These are phyloP conservation scores for Taxawa tesnikishii DNA, from an alignment of 2,329 filamentous ascomycete species.

Conservation along the genomic window DNA sequence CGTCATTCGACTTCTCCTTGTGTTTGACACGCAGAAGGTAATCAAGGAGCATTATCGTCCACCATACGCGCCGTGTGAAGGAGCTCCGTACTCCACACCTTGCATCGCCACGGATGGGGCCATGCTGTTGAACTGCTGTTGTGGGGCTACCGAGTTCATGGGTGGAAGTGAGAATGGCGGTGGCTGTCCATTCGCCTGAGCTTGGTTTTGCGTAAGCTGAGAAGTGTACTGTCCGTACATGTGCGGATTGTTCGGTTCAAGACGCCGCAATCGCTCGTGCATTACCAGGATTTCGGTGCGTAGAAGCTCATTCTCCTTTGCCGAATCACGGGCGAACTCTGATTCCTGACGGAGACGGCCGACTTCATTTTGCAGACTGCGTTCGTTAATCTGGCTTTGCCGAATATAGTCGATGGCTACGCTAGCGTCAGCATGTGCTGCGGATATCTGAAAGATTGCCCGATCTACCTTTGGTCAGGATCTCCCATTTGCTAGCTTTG, in stretches of 20 bases:
- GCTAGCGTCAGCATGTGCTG: background rate
- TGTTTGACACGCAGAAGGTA: too few species aligned
- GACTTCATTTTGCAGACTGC: slow-evolving; percentile 25
- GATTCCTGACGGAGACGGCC: slow-evolving; percentile 30
- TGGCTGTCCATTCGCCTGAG: slow-evolving; percentile 14
- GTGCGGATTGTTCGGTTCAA: slow-evolving; percentile 33
- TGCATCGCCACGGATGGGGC: slow-evolving; percentile 31
- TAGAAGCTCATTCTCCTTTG: slow-evolving; percentile 34
- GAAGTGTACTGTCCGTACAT: slow-evolving; percentile 35
- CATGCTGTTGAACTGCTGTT: slow-evolving; percentile 13
- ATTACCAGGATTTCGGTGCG: slow-evolving; percentile 33
- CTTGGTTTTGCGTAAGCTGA: slow-evolving; percentile 24
- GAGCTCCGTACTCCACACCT: slow-evolving; percentile 31
- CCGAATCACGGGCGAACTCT: slow-evolving; percentile 28
- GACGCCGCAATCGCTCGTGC: slow-evolving; percentile 31
- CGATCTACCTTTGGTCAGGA: slow-evolving; percentile 66
- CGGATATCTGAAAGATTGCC: background rate
- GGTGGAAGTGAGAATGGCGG: slow-evolving; percentile 21
- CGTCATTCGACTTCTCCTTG: too few species aligned
- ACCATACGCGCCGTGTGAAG: too few species aligned
- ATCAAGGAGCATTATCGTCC: too few species aligned
- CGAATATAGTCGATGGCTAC: slow-evolving; percentile 39
- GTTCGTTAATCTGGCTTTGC: slow-evolving; percentile 23
- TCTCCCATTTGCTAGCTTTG: slow-evolving; percentile 85
- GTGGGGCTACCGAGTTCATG: slow-evolving; percentile 13